Evolutionary conservation across 139 green algal genomes (phyloP).

Genomic region (Chlamydomonas applanata): DNA sequence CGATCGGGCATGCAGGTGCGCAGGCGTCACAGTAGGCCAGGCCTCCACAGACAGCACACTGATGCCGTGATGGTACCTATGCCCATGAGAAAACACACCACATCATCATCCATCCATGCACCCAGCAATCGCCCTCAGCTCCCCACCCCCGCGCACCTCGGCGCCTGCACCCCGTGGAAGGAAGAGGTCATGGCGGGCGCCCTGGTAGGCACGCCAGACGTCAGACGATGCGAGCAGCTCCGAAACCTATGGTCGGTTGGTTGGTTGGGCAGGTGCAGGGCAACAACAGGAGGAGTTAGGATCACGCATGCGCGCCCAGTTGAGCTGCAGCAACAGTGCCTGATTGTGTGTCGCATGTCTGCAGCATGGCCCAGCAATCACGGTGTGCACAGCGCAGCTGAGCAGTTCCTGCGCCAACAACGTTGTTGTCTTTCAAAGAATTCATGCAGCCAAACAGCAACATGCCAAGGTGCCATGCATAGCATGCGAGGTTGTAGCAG

Average conservation of each 20-base stretch:
- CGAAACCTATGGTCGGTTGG: constrained; percentile 26
- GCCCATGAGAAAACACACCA: too few species aligned
- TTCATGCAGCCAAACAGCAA: background rate
- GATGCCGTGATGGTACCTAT: too few species aligned
- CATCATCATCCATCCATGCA: too few species aligned
- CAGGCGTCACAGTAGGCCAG: too few species aligned
- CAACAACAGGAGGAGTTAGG: background rate
- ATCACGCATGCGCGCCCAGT: background rate
- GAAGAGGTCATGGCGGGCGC: constrained; percentile 85
- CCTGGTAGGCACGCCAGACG: constrained; percentile 76
- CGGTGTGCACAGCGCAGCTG: background rate
- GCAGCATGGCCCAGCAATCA: background rate
- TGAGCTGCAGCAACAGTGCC: background rate
- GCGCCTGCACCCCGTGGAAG: constrained; percentile 60
- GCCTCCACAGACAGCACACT: too few species aligned
- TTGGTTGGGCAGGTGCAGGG: background rate
- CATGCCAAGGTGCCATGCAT: background rate
- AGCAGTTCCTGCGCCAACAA: too few species aligned
- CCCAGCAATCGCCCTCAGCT: too few species aligned
- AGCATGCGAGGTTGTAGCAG: background rate
- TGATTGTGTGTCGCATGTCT: background rate
- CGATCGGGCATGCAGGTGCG: too few species aligned
- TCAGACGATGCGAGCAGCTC: constrained; percentile 55
- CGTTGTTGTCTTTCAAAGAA: too few species aligned
- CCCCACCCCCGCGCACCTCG: constrained; percentile 24